Evolutionary conservation across 2,329 filamentous ascomycete species (phyloP).

Genomic region (Macrophomina tecta): DNA sequence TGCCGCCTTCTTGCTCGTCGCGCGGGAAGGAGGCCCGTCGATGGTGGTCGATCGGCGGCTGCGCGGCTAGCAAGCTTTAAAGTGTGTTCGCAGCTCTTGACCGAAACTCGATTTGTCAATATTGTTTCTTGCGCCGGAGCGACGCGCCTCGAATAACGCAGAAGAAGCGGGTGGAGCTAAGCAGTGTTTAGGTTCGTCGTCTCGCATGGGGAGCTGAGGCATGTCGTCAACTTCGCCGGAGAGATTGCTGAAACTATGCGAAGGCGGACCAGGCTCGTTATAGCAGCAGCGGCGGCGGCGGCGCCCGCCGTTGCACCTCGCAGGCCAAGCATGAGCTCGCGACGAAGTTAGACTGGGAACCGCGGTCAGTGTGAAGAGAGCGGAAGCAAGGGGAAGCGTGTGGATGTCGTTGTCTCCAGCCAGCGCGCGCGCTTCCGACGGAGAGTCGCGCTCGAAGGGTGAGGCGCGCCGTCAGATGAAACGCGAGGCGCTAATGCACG

Average conservation of each 20-base stretch:
- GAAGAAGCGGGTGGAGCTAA: background rate
- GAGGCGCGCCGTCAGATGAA: constrained; percentile 13
- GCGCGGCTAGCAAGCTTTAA: background rate
- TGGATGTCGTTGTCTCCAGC: background rate
- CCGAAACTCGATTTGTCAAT: background rate
- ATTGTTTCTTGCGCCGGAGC: background rate
- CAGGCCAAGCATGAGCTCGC: too few relatives aligned
- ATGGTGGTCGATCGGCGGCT: background rate
- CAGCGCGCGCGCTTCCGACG: background rate
- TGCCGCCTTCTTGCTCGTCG: background rate
- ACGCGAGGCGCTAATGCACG: constrained; percentile 21
- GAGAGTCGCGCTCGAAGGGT: background rate
- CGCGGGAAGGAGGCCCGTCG: background rate
- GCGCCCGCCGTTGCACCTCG: too few relatives aligned
- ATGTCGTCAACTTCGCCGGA: too few relatives aligned
- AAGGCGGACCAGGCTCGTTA: too few relatives aligned
- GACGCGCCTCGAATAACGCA: constrained; percentile 1
- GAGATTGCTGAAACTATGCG: too few relatives aligned
- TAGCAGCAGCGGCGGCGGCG: too few relatives aligned
- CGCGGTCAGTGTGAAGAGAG: background rate
- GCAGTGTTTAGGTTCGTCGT: background rate
- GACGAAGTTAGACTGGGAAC: background rate
- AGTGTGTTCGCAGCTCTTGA: background rate
- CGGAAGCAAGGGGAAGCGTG: background rate
- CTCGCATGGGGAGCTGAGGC: too few relatives aligned